A percentile compares a stretch with the other conserved stretches of the same genome.
phyloP scores from a whole-genome alignment of 441 rosid genomes.

The Corymbia citriodora region DNA sequence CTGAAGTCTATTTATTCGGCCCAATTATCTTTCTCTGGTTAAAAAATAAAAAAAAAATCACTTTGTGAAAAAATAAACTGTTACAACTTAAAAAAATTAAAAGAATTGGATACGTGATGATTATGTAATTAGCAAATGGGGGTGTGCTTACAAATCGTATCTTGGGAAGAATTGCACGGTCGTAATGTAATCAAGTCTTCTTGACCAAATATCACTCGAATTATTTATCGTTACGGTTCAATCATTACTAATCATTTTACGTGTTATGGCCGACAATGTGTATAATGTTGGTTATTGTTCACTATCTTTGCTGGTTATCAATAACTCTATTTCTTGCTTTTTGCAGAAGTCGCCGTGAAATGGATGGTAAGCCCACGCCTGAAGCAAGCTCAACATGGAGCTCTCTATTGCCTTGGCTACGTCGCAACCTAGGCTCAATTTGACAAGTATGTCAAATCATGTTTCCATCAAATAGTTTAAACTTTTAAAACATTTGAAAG shows the following conservation, averaged over 20 bases:
- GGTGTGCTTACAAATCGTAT: background rate
- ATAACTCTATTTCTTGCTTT: background rate
- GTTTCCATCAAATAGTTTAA: too few relatives aligned
- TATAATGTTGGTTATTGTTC: background rate
- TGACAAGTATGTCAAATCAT: background rate
- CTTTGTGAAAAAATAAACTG: background rate
- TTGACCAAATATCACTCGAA: background rate
- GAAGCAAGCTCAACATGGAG: background rate
- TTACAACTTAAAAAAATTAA: background rate
- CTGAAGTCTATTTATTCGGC: background rate
- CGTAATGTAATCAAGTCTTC: too few relatives aligned
- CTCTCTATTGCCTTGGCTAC: background rate
- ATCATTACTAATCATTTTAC: background rate
- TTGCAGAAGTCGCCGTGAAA: accelerated
- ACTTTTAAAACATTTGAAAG: too few relatives aligned
- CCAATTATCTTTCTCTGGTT: background rate
- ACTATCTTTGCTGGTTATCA: too few relatives aligned
- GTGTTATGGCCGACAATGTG: too few relatives aligned
- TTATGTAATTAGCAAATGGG: background rate
- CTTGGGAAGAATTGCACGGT: background rate
- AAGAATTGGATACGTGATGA: background rate
- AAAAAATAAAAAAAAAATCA: too few relatives aligned
- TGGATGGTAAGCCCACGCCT: background rate
- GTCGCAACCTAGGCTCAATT: background rate
- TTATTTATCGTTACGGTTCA: accelerated